Conservation (phyloP, 257 asterid species). For the Solanum okadae region DNA sequence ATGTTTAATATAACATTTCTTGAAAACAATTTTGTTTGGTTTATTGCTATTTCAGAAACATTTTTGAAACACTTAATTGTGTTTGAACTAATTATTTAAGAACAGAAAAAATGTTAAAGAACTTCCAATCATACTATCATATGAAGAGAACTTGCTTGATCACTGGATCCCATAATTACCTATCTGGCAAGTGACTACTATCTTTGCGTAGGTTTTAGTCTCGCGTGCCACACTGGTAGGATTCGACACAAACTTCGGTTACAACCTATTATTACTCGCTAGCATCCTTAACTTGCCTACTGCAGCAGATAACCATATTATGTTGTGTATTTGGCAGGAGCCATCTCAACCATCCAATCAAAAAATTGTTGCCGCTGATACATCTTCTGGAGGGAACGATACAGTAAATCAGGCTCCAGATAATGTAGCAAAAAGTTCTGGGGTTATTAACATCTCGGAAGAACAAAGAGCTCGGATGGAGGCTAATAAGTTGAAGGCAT, state of each 20-base stretch:
- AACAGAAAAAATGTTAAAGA: not conserved
- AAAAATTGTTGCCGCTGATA: constrained; percentile 9
- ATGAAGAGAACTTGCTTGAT: not conserved
- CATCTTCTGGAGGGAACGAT: constrained; percentile 13
- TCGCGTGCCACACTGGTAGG: not conserved
- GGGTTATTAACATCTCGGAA: constrained; percentile 32
- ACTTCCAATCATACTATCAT: not conserved
- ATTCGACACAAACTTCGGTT: not conserved
- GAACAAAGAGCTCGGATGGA: constrained; percentile 73
- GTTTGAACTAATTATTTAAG: not conserved
- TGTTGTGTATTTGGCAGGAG: constrained; percentile 27
- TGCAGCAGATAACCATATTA: not conserved
- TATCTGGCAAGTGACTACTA: not conserved
- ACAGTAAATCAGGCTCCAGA: not conserved
- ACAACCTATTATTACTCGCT: not conserved
- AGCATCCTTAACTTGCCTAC: not conserved
- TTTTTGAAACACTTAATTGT: not conserved
- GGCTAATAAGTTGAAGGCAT: constrained; percentile 63
- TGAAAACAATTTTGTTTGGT: not conserved
- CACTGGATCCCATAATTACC: not conserved
- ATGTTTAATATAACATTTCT: not conserved
- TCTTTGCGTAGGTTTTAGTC: not conserved
- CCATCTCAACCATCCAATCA: constrained; percentile 8
- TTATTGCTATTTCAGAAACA: not conserved
- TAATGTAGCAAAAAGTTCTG: constrained; percentile 4